phyloP scores from a whole-genome alignment of 202 grass and related monocot genomes.

The Carex arenaria region DNA sequence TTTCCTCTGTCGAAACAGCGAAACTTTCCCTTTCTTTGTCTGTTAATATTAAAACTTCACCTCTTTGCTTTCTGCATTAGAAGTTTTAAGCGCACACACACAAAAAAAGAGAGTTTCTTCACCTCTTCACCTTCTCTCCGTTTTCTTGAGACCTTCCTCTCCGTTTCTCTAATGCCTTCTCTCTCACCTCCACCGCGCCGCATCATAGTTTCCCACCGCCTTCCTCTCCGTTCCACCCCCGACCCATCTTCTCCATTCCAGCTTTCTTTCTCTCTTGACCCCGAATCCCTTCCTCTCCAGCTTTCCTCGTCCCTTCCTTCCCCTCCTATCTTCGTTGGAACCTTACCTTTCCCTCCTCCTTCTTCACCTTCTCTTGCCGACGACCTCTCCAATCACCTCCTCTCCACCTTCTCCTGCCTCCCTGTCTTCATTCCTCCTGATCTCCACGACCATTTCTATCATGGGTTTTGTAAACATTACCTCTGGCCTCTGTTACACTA shows the following conservation, averaged over 20 bases:
- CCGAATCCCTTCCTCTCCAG: slow-evolving; percentile 43
- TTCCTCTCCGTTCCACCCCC: slow-evolving; percentile 41
- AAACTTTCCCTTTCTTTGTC: background rate
- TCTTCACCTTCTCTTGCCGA: slow-evolving; percentile 4
- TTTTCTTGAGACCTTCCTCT: background rate
- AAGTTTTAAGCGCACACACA: background rate
- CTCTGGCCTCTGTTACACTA: slow-evolving; percentile 59
- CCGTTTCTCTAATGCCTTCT: background rate
- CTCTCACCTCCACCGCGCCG: slow-evolving; percentile 19
- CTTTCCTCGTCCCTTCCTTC: slow-evolving; percentile 39
- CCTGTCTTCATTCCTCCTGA: slow-evolving; percentile 33
- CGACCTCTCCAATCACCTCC: slow-evolving; percentile 28
- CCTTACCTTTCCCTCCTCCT: slow-evolving; percentile 33
- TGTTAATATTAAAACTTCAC: background rate
- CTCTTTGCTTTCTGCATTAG: background rate
- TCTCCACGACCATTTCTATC: slow-evolving; percentile 45
- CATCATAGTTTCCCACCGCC: slow-evolving; percentile 59
- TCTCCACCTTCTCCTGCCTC: slow-evolving; percentile 34
- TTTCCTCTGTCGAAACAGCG: background rate
- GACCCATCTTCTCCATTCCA: slow-evolving; percentile 30
- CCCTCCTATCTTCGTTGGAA: slow-evolving; percentile 51
- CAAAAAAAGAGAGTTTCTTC: background rate
- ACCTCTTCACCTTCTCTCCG: background rate
- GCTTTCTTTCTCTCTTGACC: slow-evolving; percentile 56
- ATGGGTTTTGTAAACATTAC: slow-evolving; percentile 57